Evolutionary conservation across 441 rosid species (phyloP), one percentile per base, ranked within the genome.

Genomic region (Bocquillonia castaneifolia): DNA sequence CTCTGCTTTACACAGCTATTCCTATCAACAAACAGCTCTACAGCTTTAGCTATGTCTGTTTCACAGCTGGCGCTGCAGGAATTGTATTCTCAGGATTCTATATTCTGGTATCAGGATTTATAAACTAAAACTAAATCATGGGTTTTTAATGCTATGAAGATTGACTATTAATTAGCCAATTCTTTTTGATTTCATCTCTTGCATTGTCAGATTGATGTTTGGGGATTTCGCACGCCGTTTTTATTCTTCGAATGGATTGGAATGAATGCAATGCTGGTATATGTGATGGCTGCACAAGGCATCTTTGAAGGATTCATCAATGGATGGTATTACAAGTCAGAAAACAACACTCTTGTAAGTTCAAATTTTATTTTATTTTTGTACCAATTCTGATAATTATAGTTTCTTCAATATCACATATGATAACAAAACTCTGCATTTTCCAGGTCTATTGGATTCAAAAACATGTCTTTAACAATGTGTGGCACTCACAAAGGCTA

Each of bases 21-120:
- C 93, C 93, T n/a, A 80, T 88, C 64, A 88, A 88, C 84, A 86
- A 88, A 67, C 93, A 88, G 71, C 88, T 86, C 10, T 86, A 88
- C 65, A 88, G 89, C 79, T 74, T 88, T 77, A 86, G 93, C 72
- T 86, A 86, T 45, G 83, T 83, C 20, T 82, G 91, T 60, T 82
- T 86, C 83, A 88, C 91, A 59, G 88, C 83, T 0, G 90, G 90
- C 50, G 88, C 86, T 1, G 90, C 90, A 2, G 93, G 88, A 61
- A 60, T 84, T 39, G 87, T 85, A 3, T 88, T 88, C 73, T 88
- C 90, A 0, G 87, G 70, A 48, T 77, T 85, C 59, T 85, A 88
- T 63, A 7, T 81, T 26, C 72, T 85, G 88, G 93, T 88, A 85
- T 29, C 40, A 58, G n/a, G 25, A 26, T 34, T 14, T 26, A 37